Base-by-base conservation (phyloP, 202 grass and related monocot genomes). In the Elaeis oleifera region DNA sequence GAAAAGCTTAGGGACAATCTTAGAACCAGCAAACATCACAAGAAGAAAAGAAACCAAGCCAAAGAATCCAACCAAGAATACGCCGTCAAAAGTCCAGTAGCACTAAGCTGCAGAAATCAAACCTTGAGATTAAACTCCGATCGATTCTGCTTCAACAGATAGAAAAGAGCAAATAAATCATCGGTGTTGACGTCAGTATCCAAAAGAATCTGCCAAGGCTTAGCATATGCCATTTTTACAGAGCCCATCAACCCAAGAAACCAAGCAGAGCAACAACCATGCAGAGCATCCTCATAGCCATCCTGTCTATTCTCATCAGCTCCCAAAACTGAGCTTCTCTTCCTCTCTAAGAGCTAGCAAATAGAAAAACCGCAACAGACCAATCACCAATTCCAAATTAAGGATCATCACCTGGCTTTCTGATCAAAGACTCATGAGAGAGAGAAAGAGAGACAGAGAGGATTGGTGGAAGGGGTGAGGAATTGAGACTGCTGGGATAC, bases 151-250 rank as follows among this genome's bases (percentile, higher is more conserved):
- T 99, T 99, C 59, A 99, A 79, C 64, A 99, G 7, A 78, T 99
- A 99, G 5, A 99, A 59, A 76, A 99, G 77, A 19, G 82, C 94
- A n/a, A 99, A 69, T 55, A 99, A 8, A 68, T 99, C 94, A 65
- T 99, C 94, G 1, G 85, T 84, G 63, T 92, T 88, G 64, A 92
- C 79, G 72, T 99, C 94, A 16, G 94, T 92, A 68, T 99, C 94
- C 59, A 99, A 24, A 60, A 92, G 72, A 53, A 99, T 76, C 69
- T 88, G 68, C 54, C 77, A 78, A 51, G 80, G 84, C 15, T 65
- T 25, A 6, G 59, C 71, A 21, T 24, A 39, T 28, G 18, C 58
- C 8, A 44, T 44, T 27, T 27, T 27, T 9, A 11, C 36, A 13
- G 36, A 44, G 9, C 9, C 36, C 2, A 44, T 44, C 17, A 28